Base-by-base conservation (phyloP, 2,329 filamentous ascomycete species). In the Fusarium sulawesiense region DNA sequence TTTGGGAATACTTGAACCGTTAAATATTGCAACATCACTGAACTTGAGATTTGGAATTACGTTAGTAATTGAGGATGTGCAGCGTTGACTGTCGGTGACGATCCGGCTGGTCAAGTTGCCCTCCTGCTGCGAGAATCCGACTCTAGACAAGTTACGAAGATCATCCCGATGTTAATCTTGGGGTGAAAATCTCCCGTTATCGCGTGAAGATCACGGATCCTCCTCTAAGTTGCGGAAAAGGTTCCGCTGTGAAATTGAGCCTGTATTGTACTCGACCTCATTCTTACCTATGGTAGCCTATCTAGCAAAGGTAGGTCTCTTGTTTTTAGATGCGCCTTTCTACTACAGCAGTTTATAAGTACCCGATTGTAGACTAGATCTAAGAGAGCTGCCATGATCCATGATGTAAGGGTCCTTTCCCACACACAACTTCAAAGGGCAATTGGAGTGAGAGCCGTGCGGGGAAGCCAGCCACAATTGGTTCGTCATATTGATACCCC, bases 401-500 rank as follows among this genome's bases (percentile, higher is more conserved):
- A 30, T 30, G 49, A 53, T 53, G 49, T 53, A 34, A 53, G 34
- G 21, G 34, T 37, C 16, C 25, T 53, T 30, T 40, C 41, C n/a
- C 13, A 41, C 10, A 37, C 14, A 25, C 23, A 41, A 44, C 41
- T 44, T 25, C 41, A 44, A 42, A 41, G 16, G 49, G 23, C 53
- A 57, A 68, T 68, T 64, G 59, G 59, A 44, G 58, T 68, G 67
- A 64, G 67, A 64, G 54, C 44, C 21, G 63, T 70, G 67, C 67
- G 68, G 67, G 67, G 67, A 68, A 64, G 16, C 34, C 12, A 47
- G 51, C 20, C 16, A 56, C 45, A 10, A 68, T 68, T 68, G 50
- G 63, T 30, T 49, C n/a, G 32, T 56, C 32, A 62, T 18, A 44
- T 29, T 45, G 27, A 37, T 37, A 37, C 34, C 50, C 23, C 46